These are phyloP conservation scores for Ambrosia artemisiifolia DNA, from an alignment of 129 eudicot genomes.

Conservation along the genomic window DNA sequence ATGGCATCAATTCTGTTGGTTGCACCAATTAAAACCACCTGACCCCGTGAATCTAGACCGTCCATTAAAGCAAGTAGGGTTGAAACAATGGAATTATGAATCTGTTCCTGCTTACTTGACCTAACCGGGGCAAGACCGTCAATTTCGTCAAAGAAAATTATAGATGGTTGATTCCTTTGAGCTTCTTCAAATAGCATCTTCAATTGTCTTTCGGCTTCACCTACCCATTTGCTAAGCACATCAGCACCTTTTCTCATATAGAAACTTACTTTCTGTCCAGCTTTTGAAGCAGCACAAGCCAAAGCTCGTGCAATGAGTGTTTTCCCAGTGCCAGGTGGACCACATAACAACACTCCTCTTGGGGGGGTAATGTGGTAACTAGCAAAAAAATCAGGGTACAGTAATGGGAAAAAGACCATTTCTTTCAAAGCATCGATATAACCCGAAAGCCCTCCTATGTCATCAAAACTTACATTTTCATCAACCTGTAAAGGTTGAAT, in stretches of 20 bases:
- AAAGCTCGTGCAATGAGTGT: slow-evolving; percentile 92
- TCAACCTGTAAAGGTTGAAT: slow-evolving; percentile 94
- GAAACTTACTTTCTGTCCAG: slow-evolving; percentile 98
- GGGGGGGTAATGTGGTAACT: slow-evolving; percentile 97
- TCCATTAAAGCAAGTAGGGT: slow-evolving; percentile 98
- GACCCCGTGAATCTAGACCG: slow-evolving; percentile 98
- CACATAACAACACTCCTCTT: slow-evolving; percentile 90
- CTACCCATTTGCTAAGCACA: slow-evolving; percentile 99
- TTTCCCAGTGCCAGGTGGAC: slow-evolving; percentile 99
- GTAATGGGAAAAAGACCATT: slow-evolving; percentile 93
- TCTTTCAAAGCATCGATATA: slow-evolving; percentile 93
- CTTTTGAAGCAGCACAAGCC: slow-evolving; percentile 99
- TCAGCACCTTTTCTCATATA: slow-evolving; percentile 99
- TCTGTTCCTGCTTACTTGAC: slow-evolving; percentile 98
- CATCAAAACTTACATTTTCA: slow-evolving; percentile 89
- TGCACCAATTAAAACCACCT: slow-evolving; percentile 97
- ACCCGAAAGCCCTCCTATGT: slow-evolving; percentile 94
- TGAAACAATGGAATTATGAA: slow-evolving; percentile 96
- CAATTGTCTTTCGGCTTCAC: slow-evolving; percentile 97
- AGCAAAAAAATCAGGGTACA: slow-evolving; percentile 93
- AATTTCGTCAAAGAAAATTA: slow-evolving; percentile 94
- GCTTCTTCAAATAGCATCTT: slow-evolving; percentile 97
- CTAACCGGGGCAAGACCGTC: slow-evolving; percentile 99
- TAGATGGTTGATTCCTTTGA: slow-evolving; percentile 95
- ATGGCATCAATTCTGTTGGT: slow-evolving; percentile 96